Conservation (phyloP, 2,329 filamentous ascomycete species). For the Penicillium olsonii region DNA sequence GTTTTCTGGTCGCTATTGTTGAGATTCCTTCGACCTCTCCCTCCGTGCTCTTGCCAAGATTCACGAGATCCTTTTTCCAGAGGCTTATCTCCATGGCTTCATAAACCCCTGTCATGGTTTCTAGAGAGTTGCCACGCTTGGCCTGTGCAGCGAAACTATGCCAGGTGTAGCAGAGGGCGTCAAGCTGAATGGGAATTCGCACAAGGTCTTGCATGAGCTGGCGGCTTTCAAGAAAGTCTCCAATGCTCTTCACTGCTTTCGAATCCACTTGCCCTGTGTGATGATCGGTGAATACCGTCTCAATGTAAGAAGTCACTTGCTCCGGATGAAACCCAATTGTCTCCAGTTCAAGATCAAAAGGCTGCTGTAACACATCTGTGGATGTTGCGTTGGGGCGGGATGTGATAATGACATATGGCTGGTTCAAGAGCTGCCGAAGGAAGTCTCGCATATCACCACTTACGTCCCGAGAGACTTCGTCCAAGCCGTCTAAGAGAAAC, state of each 20-base stretch:
- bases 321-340: slow-evolving; percentile 42
- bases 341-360: slow-evolving; percentile 41
- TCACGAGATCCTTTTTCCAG: slow-evolving; percentile 43
- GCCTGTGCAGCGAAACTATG: too few relatives aligned
- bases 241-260: slow-evolving; percentile 21
- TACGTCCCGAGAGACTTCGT: slow-evolving; percentile 39
- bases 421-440: slow-evolving; percentile 34
- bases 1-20: too few relatives aligned
- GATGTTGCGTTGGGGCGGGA: slow-evolving; percentile 36
- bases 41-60: slow-evolving; percentile 23
- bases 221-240: slow-evolving; percentile 36
- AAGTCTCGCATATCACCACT: slow-evolving; percentile 22
- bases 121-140: slow-evolving; percentile 1
- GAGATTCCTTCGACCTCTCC: too few relatives aligned
- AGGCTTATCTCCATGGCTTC: slow-evolving; percentile 36
- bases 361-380: background rate
- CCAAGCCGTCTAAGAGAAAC: slow-evolving; percentile 48
- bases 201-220: slow-evolving; percentile 39
- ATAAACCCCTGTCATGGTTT: slow-evolving; percentile 41
- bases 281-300: slow-evolving; percentile 17
- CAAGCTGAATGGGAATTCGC: slow-evolving; percentile 49
- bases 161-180: slow-evolving; percentile 48
- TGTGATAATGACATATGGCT: slow-evolving; percentile 44
- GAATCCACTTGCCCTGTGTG: background rate
- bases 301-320: slow-evolving; percentile 39